Evolutionary conservation across 495 filamentous ascomycete species (phyloP), one percentile per base, ranked within the genome.

Genomic region (Xylaria cubensis): DNA sequence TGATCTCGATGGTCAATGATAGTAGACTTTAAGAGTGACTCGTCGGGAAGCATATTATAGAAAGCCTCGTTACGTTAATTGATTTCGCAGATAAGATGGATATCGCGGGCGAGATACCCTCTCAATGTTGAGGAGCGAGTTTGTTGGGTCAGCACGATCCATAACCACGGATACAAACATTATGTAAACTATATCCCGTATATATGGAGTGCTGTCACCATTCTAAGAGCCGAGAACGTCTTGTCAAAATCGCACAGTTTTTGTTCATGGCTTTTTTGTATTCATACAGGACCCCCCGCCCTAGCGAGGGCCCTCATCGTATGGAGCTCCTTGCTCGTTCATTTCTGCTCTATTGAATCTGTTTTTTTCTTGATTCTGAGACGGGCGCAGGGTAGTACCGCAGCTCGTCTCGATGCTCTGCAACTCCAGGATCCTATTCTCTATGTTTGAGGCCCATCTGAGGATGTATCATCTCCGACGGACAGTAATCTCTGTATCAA

Each of bases 301-400:
- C 36, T 39, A 24, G 32, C 41, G 50, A 44, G 66, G 21, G 50
- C 24, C 21, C 24, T 26, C 41, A 13, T 61, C 24, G 19, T 61
- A 61, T 62, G 29, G 42, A 19, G 26, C 6, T 17, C 32, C 42
- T 44, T 9, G 50, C 26, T 66, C 34, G 39, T 48, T 58, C 12
- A 42, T 71, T 7, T 44, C 50, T 66, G 69, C 24, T 71, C 69
- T 71, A 71, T 71, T 64, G 69, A 66, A 71, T 65, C 58, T 70
- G 59, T n/a, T 65, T 64, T 64, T 71, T 65, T 48, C n/a, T 65
- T 41, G 10, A 48, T 59, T 59, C 51, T 64, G 59, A 65, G 32
- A 36, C 15, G 32, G 19, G 51, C 41, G 41, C 48, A 12, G 50
- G 36, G 6, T 56, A 42, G 9, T 48, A 64, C 34, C 48, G 17